Base-by-base conservation (phyloP, 768 basidiomycete genomes). In the Amanita muscaria region DNA sequence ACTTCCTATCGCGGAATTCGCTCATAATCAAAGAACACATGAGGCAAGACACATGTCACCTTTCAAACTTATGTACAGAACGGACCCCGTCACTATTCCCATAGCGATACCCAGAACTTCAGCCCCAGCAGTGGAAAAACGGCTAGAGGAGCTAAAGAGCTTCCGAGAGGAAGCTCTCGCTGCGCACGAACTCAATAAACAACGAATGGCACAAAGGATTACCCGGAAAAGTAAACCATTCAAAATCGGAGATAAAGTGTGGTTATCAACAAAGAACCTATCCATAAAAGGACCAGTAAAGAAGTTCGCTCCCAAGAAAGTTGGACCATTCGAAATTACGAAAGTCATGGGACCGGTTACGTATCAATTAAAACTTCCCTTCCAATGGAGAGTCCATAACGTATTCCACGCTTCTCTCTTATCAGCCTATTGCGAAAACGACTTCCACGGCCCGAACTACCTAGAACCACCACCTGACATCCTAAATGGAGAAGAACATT, bases 301-400 rank as follows among this genome's bases (percentile, higher is more conserved):
- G 15, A 50, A 50, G 30, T 40, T 51, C 0, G 33, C 29, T 2
- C 46, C 51, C 1, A 44, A 48, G 44, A n/a, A 42, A 27, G 40
- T 50, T 39, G 53, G 54, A 32, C 58, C 51, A 0, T 57, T 56
- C 16, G n/a, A 35, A 6, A 55, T 59, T 3, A 36, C 3, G 3
- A 41, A 53, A 22, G 47, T 53, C 0, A 21, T 55, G 4, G 44
- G 46, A 36, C 55, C 53, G 0, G 11, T 55, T 2, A 55, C 52
- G 1, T 58, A 58, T 11, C 25, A 19, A 24, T 40, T 58, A 0
- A 31, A 45, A 47, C 40, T 58, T 0, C 53, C 53, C 0, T 0
- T 3, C 0, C 19, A 18, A 6, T 54, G 54, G 54, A 45, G 38
- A 8, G 47, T 54, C 1, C 49, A 55, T 24, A n/a, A 53, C 15